phyloP scores from a whole-genome alignment of 805 yeast species.

The Jamesozyma rosinii region DNA sequence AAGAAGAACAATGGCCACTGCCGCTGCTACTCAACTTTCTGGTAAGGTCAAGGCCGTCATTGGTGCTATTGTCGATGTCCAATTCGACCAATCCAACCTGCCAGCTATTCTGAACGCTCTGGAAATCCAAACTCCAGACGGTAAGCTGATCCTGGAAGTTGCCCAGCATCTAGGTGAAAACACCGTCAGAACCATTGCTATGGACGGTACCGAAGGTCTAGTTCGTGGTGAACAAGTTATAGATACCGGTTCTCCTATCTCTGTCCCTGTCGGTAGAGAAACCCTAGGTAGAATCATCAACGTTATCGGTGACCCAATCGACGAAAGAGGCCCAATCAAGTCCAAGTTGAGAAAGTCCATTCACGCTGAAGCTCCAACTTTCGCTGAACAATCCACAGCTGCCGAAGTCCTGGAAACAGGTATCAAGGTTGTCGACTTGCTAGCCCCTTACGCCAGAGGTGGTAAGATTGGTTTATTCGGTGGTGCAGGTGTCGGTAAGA shows the following conservation, averaged over 20 bases:
- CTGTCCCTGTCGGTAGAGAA: constrained; percentile 98
- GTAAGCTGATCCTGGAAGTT: constrained; percentile 88
- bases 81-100: constrained; percentile 92
- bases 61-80: constrained; percentile 99
- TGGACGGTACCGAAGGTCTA: constrained; percentile 99
- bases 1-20: constrained; percentile 21
- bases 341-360: constrained; percentile 91
- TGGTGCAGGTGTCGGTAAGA: constrained; percentile 99
- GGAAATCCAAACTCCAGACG: constrained; percentile 70
- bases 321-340: constrained; percentile 98
- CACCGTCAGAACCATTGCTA: constrained; percentile 99
- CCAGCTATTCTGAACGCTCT: constrained; percentile 97
- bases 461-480: constrained; percentile 99
- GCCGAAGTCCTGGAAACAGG: constrained; percentile 99
- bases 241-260: constrained; percentile 97
- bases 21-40: constrained; percentile 40
- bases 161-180: constrained; percentile 99
- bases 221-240: constrained; percentile 88
- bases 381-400: constrained; percentile 92
- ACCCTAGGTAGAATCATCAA: constrained; percentile 97
- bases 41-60: constrained; percentile 96
- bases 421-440: constrained; percentile 97
- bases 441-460: constrained; percentile 99
- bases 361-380: constrained; percentile 95
- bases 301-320: constrained; percentile 99